Base-by-base conservation (phyloP, 2,329 filamentous ascomycete species). In the Furcasterigmium sp. region DNA sequence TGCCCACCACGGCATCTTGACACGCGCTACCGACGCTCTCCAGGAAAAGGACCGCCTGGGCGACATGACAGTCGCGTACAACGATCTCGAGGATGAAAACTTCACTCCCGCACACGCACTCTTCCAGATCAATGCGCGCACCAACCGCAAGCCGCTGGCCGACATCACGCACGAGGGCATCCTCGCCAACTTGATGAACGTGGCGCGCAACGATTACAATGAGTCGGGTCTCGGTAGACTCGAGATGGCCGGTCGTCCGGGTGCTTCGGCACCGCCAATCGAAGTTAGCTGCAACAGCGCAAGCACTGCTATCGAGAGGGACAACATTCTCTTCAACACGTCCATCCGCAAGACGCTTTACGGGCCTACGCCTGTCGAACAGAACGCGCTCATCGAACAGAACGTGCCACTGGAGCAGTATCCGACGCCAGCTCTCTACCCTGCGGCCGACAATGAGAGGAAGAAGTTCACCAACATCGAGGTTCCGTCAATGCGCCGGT, bases 401-500 rank as follows among this genome's bases (percentile, higher is more conserved):
- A 87, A 88, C 64, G 61, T 89, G 8, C 80, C 88, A 5, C 69
- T 80, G 13, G 72, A 77, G 19, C 67, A 76, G 28, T 83, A 84
- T 55, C 86, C 90, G 1, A 60, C 76, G 2, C 69, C 67, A 11
- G 71, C 79, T 51, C 72, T 91, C 63, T 71, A 97, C 2, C 91
- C 93, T 3, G 69, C 76, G 28, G 91, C 93, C 1, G 83, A 87
- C 47, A 89, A 87, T 37, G 79, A 86, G 58, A 91, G 89, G 71
- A 80, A 83, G 51, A 81, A 87, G 19, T 97, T 91, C 66, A 96
- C 87, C 40, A 87, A 91, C 60, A 94, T 98, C 50, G 78, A 84
- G 40, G 91, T 96, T 26, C 93, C 93, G 1, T 96, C 91, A 10
- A 98, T 98, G 93, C 85, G 83, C 39, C 89, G 91, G 53, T 98